Evolutionary conservation across 805 yeast species (phyloP), one percentile per base, ranked within the genome.

Genomic region (Allodekkera sacchari): DNA sequence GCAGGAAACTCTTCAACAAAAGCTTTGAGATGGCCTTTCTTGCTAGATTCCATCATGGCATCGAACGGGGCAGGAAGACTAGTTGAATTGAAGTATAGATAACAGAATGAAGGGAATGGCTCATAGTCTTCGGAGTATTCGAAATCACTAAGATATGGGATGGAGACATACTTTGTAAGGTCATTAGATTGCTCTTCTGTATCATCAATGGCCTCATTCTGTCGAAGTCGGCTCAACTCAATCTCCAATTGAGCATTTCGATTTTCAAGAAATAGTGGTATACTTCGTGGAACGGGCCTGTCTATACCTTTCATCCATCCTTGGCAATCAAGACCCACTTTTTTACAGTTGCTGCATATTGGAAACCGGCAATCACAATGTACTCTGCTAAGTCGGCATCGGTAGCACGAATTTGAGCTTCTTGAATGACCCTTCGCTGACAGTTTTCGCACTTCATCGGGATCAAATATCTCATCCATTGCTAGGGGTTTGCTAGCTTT

Each of bases 61-160:
- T 34, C 33, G 25, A 37, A 38, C 7, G 42, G 42, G 4, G 42
- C 20, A 11, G 42, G 42, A 14, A 38, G 23, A 27, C 19, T 28
- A 19, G 36, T 33, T 6, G 42, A 33, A 17, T 28, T 27, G 16
- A 38, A 38, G 18, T 31, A 31, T 15, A 38, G 25, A 16, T 28
- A 34, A 3, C 27, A 25, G 27, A 30, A 34, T n/a, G 32, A 28
- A n/a, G 21, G 6, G 9, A 27, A 12, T 10, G 18, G 31, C 6
- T 19, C 24, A 11, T 26, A 18, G n/a, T 17, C 24, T 14, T 38
- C 42, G 9, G 38, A 15, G 27, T 15, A 17, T 8, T 30, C 35
- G 10, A 37, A 29, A 9, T 26, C 21, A 10, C 30, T 14, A 15
- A 39, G 11, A 22, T 16, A 18, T 7, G 43, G 42, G 4, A 22